Evolutionary conservation across 768 basidiomycete genomes (phyloP), one percentile per base, ranked within the genome.

Genomic region (Boletus coccyginus): DNA sequence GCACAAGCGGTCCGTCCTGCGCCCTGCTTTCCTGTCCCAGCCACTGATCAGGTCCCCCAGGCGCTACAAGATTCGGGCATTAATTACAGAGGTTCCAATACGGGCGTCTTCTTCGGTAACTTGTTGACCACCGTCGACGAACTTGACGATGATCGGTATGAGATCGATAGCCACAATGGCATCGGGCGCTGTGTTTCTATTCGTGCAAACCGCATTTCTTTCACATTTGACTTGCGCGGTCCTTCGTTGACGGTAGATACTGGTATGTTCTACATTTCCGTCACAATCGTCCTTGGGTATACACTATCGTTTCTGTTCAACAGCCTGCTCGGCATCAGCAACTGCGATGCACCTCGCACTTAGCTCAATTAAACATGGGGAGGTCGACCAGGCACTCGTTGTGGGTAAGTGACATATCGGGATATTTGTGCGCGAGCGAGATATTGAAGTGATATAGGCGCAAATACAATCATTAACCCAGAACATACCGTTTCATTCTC

Each of bases 221-320:
- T 70, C 56, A 65, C 65, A 0, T 66, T 74, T 43, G 73, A 76
- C 48, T 54, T 75, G 19, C 71, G 66, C 1, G 81, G 81, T 13
- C 82, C 81, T 13, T 83, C 81, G 5, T 56, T 82, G 35, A 77
- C 80, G 7, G 60, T 76, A 0, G 81, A 83, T 56, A 63, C 64
- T 3, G 66, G 67, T 69, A 38, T 1, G 56, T 44, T 3, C 41
- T 31, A 12, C 12, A 4, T 1, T 54, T 43, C 12, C 24, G 12
- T 41, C 12, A 8, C 17, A 33, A 27, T 24, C 8, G 3, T 5
- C 9, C 21, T 19, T 9, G 17, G 33, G 1, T 3, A 47, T 9
- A 21, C 16, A 5, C 8, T 13, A 2, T n/a, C 12, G 38, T 45
- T 27, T 19, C 16, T 40, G 29, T 41, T 9, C 21, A 38, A 47